Conservation (phyloP, 192 early-diverging fungal genomes). For the Podila minutissima region DNA sequence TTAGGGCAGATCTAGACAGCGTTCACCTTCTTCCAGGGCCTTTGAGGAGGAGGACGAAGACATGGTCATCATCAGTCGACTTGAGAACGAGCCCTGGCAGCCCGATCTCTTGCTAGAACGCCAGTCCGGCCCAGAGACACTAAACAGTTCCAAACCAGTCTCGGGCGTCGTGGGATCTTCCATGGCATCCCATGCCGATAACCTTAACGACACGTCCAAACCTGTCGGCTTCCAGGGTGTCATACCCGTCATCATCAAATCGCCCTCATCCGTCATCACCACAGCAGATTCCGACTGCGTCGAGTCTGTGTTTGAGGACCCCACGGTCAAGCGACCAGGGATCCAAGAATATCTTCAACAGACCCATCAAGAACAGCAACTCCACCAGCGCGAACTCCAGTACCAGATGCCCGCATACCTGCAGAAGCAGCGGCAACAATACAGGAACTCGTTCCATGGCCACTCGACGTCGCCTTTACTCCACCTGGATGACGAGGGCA, state of each 20-base stretch:
- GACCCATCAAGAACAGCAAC: conserved; percentile 28
- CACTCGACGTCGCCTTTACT: conserved; percentile 16
- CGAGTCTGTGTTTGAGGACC: conserved; percentile 28
- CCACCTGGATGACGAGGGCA: conserved; percentile 5
- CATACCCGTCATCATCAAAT: conserved; percentile 43
- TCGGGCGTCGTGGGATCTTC: not conserved
- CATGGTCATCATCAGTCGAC: conserved; percentile 40
- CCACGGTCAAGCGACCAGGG: conserved; percentile 10
- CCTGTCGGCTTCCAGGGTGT: conserved; percentile 23
- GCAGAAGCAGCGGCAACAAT: conserved; percentile 5
- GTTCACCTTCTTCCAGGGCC: conserved; percentile 14
- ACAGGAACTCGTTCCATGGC: conserved; percentile 37
- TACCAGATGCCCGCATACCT: conserved; percentile 31
- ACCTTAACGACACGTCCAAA: not conserved
- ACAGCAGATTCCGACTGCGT: conserved; percentile 32
- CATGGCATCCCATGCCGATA: conserved; percentile 1
- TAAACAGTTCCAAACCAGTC: no score
- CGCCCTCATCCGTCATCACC: conserved; percentile 39
- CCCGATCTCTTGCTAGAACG: conserved; percentile 47
- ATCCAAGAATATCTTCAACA: conserved; percentile 45
- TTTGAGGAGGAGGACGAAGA: conserved; percentile 44
- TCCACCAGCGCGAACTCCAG: conserved; percentile 25
- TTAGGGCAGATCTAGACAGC: conserved; percentile 30
- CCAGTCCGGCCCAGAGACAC: conserved; percentile 13
- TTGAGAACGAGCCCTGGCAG: conserved; percentile 47